phyloP scores from a whole-genome alignment of 73 alveolate genomes.

The Tetrahymena elliotti region DNA sequence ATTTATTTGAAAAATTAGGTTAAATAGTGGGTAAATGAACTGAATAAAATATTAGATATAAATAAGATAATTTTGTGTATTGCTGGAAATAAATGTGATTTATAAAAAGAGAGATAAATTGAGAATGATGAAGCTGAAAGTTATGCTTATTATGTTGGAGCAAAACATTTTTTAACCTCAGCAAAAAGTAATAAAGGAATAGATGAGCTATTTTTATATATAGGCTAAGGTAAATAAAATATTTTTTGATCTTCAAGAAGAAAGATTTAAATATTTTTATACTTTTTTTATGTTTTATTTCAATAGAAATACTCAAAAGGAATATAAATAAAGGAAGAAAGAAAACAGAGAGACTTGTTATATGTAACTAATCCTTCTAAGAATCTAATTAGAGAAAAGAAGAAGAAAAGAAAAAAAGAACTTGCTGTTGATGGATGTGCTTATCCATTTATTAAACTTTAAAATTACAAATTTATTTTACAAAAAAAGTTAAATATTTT shows the following conservation, averaged over 20 bases:
- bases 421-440: not conserved
- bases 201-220: conserved; percentile 38
- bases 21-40: conserved; percentile 71
- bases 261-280: not conserved
- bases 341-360: not conserved
- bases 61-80: conserved; percentile 62
- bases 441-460: too few species aligned
- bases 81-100: conserved; percentile 81
- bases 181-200: conserved; percentile 78
- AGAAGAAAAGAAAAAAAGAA: not conserved
- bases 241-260: not conserved
- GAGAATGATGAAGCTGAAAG: conserved; percentile 24
- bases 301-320: not conserved
- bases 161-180: conserved; percentile 66
- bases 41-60: conserved; percentile 46
- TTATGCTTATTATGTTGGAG: conserved; percentile 55
- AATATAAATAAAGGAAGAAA: not conserved
- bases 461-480: not conserved
- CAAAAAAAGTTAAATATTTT: too few species aligned
- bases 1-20: conserved; percentile 5
- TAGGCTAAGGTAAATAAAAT: conserved; percentile 14
- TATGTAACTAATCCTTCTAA: not conserved
- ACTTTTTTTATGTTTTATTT: not conserved
- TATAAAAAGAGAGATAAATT: conserved; percentile 53
- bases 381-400: not conserved